These are phyloP conservation scores for Cadophora sp. DNA, from an alignment of 2,329 filamentous ascomycete species.

Conservation along the genomic window DNA sequence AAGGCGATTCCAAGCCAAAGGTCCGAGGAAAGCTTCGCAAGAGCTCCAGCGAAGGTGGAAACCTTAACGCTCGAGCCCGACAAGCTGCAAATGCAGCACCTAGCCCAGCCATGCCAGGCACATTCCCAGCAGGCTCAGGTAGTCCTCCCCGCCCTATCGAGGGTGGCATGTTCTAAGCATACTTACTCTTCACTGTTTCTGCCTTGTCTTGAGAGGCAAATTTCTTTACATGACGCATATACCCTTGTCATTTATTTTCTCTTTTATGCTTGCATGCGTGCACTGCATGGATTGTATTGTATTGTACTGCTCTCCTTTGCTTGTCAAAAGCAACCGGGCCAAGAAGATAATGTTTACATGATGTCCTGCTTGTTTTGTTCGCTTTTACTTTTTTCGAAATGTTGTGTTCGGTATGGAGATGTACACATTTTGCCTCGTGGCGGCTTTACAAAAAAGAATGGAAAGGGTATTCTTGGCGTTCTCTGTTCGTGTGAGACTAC, in stretches of 20 bases:
- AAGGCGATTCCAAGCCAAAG: constrained; percentile 40
- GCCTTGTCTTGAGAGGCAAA: background rate
- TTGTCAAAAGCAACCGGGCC: background rate
- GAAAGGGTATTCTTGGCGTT: constrained; percentile 35
- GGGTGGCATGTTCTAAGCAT: constrained; percentile 43
- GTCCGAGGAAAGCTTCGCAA: constrained; percentile 40
- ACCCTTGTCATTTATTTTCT: constrained; percentile 34
- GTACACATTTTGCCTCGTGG: constrained; percentile 34
- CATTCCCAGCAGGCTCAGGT: constrained; percentile 28
- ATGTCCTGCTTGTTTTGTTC: constrained; percentile 18
- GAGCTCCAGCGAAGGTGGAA: constrained; percentile 44
- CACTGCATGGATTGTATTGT: constrained; percentile 16
- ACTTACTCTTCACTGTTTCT: constrained; percentile 16
- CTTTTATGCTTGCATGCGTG: constrained; percentile 24
- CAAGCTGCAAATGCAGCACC: constrained; percentile 37
- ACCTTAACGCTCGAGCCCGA: constrained; percentile 41
- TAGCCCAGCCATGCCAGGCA: constrained; percentile 41
- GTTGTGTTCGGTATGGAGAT: constrained; percentile 3
- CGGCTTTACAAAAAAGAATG: constrained; percentile 32
- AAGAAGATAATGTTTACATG: constrained; percentile 40
- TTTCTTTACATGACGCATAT: constrained; percentile 32
- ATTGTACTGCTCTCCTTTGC: background rate
- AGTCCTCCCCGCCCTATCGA: constrained; percentile 36
- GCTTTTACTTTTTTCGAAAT: constrained; percentile 24
- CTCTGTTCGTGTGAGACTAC: background rate